Conservation (phyloP, 2,329 filamentous ascomycete species). For the Lachnellula cervina region DNA sequence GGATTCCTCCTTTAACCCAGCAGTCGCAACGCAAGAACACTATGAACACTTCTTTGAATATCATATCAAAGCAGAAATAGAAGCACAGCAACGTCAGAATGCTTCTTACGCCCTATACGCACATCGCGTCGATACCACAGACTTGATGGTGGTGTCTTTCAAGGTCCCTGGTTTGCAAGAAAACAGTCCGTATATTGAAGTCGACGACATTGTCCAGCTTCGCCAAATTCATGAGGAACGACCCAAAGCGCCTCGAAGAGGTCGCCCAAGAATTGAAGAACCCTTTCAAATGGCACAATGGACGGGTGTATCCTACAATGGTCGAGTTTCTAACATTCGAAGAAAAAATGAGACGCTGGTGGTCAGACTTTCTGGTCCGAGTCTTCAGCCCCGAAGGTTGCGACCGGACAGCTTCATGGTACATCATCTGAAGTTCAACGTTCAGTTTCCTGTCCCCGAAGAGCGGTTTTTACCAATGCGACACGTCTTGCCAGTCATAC, state of each 20-base stretch:
- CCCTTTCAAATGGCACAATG: too few relatives aligned
- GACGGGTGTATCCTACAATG: conserved; percentile 12
- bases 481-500: conserved; percentile 12
- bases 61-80: conserved; percentile 10
- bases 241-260: neutral
- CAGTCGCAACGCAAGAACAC: neutral
- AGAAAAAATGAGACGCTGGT: conserved; percentile 8
- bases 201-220: conserved; percentile 17
- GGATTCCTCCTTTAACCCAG: neutral
- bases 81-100: conserved; percentile 11
- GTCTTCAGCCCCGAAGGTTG: neutral
- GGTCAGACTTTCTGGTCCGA: neutral
- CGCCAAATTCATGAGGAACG: conserved; percentile 13
- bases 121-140: neutral
- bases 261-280: too few relatives aligned
- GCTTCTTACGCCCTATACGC: conserved; percentile 13
- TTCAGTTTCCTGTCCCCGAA: conserved; percentile 13
- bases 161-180: conserved; percentile 16
- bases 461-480: conserved; percentile 12
- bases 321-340: conserved; percentile 9
- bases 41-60: conserved; percentile 9
- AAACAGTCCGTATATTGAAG: conserved; percentile 18
- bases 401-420: neutral
- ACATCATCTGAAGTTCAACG: conserved; percentile 8
- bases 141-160: conserved; percentile 1